phyloP scores from a whole-genome alignment of 2,329 filamentous ascomycete species.

The Ophiostoma sp. region DNA sequence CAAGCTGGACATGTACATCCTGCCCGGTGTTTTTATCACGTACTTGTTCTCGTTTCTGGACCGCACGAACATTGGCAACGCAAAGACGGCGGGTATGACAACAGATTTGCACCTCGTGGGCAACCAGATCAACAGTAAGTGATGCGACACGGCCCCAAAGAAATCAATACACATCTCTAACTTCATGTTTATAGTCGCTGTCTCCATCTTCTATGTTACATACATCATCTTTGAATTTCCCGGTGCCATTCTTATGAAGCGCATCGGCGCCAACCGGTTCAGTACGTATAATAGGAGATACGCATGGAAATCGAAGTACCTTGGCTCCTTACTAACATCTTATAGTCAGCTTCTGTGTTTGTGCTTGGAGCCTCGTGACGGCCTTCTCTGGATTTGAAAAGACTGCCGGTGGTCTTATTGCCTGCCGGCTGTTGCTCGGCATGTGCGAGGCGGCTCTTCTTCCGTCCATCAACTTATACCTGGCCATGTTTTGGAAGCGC shows the following conservation, averaged over 20 bases:
- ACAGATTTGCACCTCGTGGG: slow-evolving; percentile 7
- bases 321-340: not conserved
- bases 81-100: slow-evolving; percentile 19
- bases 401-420: slow-evolving; percentile 54
- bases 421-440: slow-evolving; percentile 59
- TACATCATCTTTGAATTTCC: not conserved
- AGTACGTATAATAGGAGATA: not conserved
- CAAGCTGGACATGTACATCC: slow-evolving; percentile 23
- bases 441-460: slow-evolving; percentile 61
- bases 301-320: not conserved
- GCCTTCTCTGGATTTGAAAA: not conserved
- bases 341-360: not conserved
- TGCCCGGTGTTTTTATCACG: slow-evolving; percentile 2
- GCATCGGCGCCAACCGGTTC: not conserved
- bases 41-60: slow-evolving; percentile 25
- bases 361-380: not conserved
- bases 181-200: not conserved
- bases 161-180: too few relatives aligned
- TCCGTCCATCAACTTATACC: slow-evolving; percentile 57
- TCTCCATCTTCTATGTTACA: not conserved
- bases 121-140: slow-evolving; percentile 6
- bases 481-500: slow-evolving; percentile 23
- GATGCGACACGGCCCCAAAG: too few relatives aligned
- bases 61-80: slow-evolving; percentile 27
- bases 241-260: not conserved